A percentile compares a stretch with the other conserved stretches of the same genome.
phyloP scores from a whole-genome alignment of 768 basidiomycete species.

The Leccinum barrowsii region DNA sequence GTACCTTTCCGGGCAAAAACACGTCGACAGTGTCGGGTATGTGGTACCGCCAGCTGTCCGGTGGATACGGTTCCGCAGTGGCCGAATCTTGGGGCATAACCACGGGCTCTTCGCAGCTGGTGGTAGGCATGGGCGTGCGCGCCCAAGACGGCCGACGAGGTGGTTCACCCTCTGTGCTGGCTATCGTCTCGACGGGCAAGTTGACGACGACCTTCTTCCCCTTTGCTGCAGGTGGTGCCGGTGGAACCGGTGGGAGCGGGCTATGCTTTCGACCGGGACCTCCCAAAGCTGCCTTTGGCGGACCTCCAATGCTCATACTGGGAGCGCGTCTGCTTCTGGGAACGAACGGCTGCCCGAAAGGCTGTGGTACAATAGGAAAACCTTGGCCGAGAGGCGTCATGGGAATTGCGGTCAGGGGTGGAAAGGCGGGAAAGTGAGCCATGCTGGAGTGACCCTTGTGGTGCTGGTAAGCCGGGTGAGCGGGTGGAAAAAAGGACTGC shows the following conservation, averaged over 20 bases:
- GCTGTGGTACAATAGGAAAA: conserved; percentile 51
- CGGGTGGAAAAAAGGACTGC: conserved; percentile 61
- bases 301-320: conserved; percentile 73
- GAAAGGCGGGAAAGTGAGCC: conserved; percentile 60
- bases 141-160: conserved; percentile 55
- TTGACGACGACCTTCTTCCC: conserved; percentile 67
- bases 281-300: conserved; percentile 83
- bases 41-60: conserved; percentile 54
- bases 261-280: conserved; percentile 76
- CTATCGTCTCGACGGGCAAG: conserved; percentile 64
- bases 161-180: conserved; percentile 35
- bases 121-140: conserved; percentile 48
- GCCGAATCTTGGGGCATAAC: conserved; percentile 32
- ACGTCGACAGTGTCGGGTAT: conserved; percentile 74
- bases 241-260: conserved; percentile 47
- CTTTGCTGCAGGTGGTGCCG: conserved; percentile 40
- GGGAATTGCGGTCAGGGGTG: conserved; percentile 51
- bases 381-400: conserved; percentile 59
- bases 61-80: conserved; percentile 57
- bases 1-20: conserved; percentile 78
- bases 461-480: conserved; percentile 48
- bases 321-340: conserved; percentile 63
- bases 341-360: conserved; percentile 48
- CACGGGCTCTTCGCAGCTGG: conserved; percentile 28
- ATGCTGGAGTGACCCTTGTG: conserved; percentile 57